Base-by-base conservation (phyloP, 202 grass and related monocot species). In the Cymbopogon flexuosus region DNA sequence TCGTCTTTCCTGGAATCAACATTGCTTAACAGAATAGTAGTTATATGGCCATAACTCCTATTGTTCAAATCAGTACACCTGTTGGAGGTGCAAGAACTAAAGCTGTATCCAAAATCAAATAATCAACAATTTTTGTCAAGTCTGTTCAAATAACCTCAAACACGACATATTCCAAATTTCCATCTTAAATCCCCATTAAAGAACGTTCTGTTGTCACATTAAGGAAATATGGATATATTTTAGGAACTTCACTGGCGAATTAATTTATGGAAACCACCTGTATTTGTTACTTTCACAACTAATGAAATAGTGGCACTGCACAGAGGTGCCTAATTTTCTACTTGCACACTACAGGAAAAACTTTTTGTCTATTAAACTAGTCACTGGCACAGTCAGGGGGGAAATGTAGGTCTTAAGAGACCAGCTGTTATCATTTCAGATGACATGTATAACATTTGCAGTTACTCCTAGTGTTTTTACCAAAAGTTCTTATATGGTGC, bases 381-480 rank as follows among this genome's bases (percentile, higher is more conserved):
- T 83, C 22, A 76, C 64, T 36, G 9, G 35, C 42, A 64, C 24
- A 27, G 16, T 57, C 71, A 75, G 33, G 4, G 24, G n/a, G 81
- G 30, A 30, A 31, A 35, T 22, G 16, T 72, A 62, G 24, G 24
- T 22, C 23, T 68, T 33, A 67, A 68, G 43, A 68, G 66, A 58
- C 23, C 35, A 81, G 31, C 31, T 34, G 24, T 0, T 11, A 72
- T 71, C 18, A 35, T 72, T 70, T 63, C 31, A 29, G 70, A 81
- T 81, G 29, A 47, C 12, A 49, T 75, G 62, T 51, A 59, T 60
- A 40, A 14, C n/a, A 86, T 80, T 69, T 86, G 31, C 49, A 6
- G 31, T 22, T 21, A 62, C 42, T 51, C 31, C 33, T 40, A 47
- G 14, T 39, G 68, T 62, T 60, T 76, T 72, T 42, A 75, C 52